phyloP scores from a whole-genome alignment of 2,329 filamentous ascomycete genomes.

The Arthrobotrys musiformis region DNA sequence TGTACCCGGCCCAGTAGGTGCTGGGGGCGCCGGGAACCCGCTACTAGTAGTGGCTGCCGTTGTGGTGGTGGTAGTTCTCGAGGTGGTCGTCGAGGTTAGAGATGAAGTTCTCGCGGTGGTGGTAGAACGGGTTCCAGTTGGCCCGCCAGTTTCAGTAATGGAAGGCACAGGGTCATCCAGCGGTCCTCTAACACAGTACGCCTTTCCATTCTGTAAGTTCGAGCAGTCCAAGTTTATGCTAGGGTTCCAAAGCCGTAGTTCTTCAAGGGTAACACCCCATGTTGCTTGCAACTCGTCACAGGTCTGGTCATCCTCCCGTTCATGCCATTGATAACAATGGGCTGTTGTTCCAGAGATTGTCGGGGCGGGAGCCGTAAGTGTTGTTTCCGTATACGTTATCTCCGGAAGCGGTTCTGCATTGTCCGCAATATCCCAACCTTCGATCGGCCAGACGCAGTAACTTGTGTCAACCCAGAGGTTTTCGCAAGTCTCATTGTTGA shows the following conservation, averaged over 20 bases:
- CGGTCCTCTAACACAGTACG: constrained; percentile 19
- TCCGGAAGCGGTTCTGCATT: not conserved
- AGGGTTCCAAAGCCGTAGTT: constrained; percentile 7
- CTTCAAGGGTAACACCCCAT: not conserved
- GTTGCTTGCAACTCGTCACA: constrained; percentile 2
- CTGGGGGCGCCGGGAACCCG: not conserved
- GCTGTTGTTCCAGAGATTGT: constrained; percentile 6
- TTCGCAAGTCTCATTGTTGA: constrained; percentile 10
- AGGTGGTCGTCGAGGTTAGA: not conserved
- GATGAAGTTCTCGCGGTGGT: constrained; percentile 1
- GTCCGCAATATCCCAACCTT: constrained; percentile 6
- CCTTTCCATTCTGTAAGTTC: constrained; percentile 11
- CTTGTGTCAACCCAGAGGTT: constrained; percentile 13
- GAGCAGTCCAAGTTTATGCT: constrained; percentile 2
- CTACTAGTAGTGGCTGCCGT: not conserved
- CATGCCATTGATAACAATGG: constrained; percentile 18
- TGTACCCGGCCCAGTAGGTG: not conserved
- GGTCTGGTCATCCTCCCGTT: not conserved
- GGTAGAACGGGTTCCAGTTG: not conserved
- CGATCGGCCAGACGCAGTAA: constrained; percentile 19
- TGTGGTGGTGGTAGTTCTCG: not conserved
- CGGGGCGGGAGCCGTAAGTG: constrained; percentile 2
- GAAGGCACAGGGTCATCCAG: constrained; percentile 2
- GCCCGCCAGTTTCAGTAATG: not conserved
- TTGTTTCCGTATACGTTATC: constrained; percentile 9